Percentiles rank a stretch among this genome's conserved stretches.
phyloP scores from a whole-genome alignment of 2,329 filamentous ascomycete species.

The Alternaria panax region DNA sequence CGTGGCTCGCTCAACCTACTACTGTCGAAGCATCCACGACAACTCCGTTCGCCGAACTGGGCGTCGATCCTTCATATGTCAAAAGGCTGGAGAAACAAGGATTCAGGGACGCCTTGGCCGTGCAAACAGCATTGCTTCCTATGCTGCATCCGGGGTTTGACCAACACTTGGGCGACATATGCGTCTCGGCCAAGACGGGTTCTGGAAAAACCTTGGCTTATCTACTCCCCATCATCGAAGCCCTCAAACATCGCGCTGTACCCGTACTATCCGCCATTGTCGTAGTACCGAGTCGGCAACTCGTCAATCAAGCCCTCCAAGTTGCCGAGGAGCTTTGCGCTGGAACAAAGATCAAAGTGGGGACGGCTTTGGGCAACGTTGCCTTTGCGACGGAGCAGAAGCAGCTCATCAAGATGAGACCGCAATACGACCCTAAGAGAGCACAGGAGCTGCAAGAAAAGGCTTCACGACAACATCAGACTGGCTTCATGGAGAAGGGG shows the following conservation, averaged over 20 bases:
- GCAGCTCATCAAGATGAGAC: slow-evolving; percentile 65
- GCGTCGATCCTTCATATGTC: slow-evolving; percentile 67
- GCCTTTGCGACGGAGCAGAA: slow-evolving; percentile 72
- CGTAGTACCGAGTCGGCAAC: slow-evolving; percentile 87
- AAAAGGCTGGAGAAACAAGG: slow-evolving; percentile 71
- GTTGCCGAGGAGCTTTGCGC: slow-evolving; percentile 75
- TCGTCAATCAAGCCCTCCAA: slow-evolving; percentile 85
- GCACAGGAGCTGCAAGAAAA: slow-evolving; percentile 59
- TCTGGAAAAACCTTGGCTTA: slow-evolving; percentile 97
- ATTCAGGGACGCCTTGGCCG: slow-evolving; percentile 75
- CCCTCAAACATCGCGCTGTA: slow-evolving; percentile 69
- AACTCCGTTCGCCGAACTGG: slow-evolving; percentile 69
- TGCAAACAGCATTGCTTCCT: slow-evolving; percentile 82
- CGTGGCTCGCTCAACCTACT: slow-evolving; percentile 81
- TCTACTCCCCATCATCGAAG: slow-evolving; percentile 81
- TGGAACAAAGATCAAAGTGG: slow-evolving; percentile 77
- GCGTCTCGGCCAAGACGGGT: slow-evolving; percentile 91
- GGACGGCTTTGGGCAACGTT: slow-evolving; percentile 82
- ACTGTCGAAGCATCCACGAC: slow-evolving; percentile 68
- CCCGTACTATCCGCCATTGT: slow-evolving; percentile 79
- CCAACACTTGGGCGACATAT: slow-evolving; percentile 75
- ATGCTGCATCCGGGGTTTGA: slow-evolving; percentile 73
- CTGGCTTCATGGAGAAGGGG: slow-evolving; percentile 47
- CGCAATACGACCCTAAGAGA: slow-evolving; percentile 68
- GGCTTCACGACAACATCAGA: slow-evolving; percentile 41